phyloP scores from a whole-genome alignment of 176 grass and related monocot species.

The Aegilops longissima region DNA sequence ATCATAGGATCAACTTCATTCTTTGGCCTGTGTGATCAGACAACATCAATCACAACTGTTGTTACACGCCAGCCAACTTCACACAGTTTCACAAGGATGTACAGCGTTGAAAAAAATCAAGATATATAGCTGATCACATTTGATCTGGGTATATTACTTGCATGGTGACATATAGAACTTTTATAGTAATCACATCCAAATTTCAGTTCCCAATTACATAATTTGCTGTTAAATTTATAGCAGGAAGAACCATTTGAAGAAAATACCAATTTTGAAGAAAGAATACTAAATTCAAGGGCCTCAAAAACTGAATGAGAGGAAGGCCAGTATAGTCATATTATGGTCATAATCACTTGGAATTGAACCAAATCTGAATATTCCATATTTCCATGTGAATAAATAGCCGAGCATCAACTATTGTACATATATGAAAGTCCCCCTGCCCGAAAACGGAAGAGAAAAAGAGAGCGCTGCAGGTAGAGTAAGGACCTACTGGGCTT shows the following conservation, averaged over 20 bases:
- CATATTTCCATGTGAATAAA: neutral
- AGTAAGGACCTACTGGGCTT: neutral
- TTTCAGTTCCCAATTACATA: neutral
- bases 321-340: neutral
- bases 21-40: neutral
- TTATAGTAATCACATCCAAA: neutral
- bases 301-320: neutral
- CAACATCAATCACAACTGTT: neutral
- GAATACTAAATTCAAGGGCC: neutral
- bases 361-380: neutral
- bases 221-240: neutral
- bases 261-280: neutral
- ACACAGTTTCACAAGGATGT: neutral
- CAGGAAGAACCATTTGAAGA: neutral
- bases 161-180: neutral
- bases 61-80: neutral
- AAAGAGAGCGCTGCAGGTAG: neutral
- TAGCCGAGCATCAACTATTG: conserved; percentile 7
- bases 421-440: neutral
- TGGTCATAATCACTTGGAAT: neutral
- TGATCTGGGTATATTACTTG: neutral
- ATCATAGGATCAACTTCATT: neutral
- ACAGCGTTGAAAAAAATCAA: neutral
- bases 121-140: no score
- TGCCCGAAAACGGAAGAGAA: neutral